Conservation (phyloP, 2,329 filamentous ascomycete species). For the Calonectria crousiana region DNA sequence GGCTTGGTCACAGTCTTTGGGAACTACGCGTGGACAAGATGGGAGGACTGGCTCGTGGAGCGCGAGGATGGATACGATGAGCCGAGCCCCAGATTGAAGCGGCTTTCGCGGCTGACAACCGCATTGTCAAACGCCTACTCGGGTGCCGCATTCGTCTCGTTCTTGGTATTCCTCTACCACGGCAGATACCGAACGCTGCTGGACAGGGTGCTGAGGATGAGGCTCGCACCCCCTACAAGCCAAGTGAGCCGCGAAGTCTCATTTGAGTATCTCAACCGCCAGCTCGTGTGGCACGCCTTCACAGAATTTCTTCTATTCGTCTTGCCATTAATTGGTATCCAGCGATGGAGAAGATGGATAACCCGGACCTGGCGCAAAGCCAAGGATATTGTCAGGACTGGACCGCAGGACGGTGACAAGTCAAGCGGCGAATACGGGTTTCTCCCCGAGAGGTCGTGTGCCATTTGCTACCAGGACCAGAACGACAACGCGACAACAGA, state of each 20-base stretch:
- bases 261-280: conserved; percentile 97
- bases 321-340: conserved; percentile 94
- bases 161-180: conserved; percentile 90
- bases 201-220: conserved; percentile 85
- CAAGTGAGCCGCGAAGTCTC: conserved; percentile 92
- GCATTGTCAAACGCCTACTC: conserved; percentile 81
- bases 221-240: conserved; percentile 85
- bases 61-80: conserved; percentile 81
- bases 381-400: conserved; percentile 71
- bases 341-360: conserved; percentile 93
- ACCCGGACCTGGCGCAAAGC: conserved; percentile 86
- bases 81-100: conserved; percentile 61
- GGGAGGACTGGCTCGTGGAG: conserved; percentile 87
- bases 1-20: conserved; percentile 89
- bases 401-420: conserved; percentile 60
- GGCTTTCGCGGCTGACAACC: conserved; percentile 78
- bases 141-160: conserved; percentile 84
- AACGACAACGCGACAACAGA: conserved; percentile 80
- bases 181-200: conserved; percentile 92
- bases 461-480: conserved; percentile 96
- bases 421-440: conserved; percentile 83
- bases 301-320: conserved; percentile 98
- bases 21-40: conserved; percentile 90
- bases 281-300: conserved; percentile 99
- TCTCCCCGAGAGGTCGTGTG: conserved; percentile 92